Evolutionary conservation across 768 basidiomycete species (phyloP).

Genomic region (Pleurotus platypus): DNA sequence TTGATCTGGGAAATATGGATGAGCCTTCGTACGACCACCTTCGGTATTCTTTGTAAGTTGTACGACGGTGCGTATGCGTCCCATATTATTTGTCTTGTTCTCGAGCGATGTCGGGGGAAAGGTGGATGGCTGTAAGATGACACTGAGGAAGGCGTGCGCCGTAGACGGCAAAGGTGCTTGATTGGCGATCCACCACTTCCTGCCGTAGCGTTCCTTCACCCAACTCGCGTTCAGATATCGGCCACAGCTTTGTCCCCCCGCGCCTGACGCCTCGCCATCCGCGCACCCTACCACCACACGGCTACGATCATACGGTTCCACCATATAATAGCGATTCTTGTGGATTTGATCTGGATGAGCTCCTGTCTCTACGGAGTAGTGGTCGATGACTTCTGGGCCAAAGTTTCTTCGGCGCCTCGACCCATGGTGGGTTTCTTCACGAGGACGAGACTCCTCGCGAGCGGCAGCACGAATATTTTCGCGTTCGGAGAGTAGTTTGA

Average conservation of each 20-base stretch:
- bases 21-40: constrained; percentile 65
- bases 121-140: constrained; percentile 49
- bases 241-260: constrained; percentile 19
- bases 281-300: constrained; percentile 51
- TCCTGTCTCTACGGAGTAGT: constrained; percentile 60
- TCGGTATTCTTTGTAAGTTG: constrained; percentile 80
- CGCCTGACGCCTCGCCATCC: constrained; percentile 12
- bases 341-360: constrained; percentile 35
- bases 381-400: constrained; percentile 19
- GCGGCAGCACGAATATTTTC: constrained; percentile 29
- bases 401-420: constrained; percentile 17
- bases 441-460: constrained; percentile 22
- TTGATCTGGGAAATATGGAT: constrained; percentile 67
- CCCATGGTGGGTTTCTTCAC: not conserved
- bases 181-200: constrained; percentile 81
- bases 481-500: constrained; percentile 30
- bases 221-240: constrained; percentile 84
- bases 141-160: constrained; percentile 71
- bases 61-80: constrained; percentile 69
- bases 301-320: constrained; percentile 81
- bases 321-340: constrained; percentile 69
- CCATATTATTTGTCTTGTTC: constrained; percentile 13
- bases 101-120: constrained; percentile 26
- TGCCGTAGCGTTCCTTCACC: constrained; percentile 72
- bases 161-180: constrained; percentile 77